These are phyloP conservation scores for Aspergillus tubingensis DNA, from an alignment of 2,329 filamentous ascomycete species.

Conservation along the genomic window DNA sequence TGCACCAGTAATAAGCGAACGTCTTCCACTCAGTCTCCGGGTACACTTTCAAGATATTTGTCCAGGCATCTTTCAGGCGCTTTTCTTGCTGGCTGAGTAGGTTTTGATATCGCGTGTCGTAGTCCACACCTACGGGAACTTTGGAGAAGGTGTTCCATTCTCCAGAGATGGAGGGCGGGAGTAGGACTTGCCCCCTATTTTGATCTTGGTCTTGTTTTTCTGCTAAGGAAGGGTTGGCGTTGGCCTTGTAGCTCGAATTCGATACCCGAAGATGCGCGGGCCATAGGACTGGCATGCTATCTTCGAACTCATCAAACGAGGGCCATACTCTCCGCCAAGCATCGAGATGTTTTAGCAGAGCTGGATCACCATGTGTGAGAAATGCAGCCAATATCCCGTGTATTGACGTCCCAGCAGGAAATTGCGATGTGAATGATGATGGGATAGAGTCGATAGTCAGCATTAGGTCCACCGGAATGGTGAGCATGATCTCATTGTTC, in stretches of 20 bases:
- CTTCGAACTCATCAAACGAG: slow-evolving; percentile 58
- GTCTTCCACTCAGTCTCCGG: slow-evolving; percentile 41
- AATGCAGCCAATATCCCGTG: slow-evolving; percentile 73
- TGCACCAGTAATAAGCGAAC: slow-evolving; percentile 58
- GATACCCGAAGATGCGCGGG: slow-evolving; percentile 42
- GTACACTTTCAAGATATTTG: slow-evolving; percentile 41
- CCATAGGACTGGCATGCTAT: slow-evolving; percentile 61
- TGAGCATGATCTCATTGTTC: slow-evolving; percentile 62
- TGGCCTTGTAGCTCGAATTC: slow-evolving; percentile 29
- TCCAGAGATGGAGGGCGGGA: slow-evolving; percentile 42
- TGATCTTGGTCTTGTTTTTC: background rate
- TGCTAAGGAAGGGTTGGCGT: slow-evolving; percentile 15
- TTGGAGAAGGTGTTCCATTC: slow-evolving; percentile 34
- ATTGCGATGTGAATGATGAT: slow-evolving; percentile 51
- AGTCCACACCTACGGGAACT: slow-evolving; percentile 24
- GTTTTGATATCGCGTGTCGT: slow-evolving; percentile 37
- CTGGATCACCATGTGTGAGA: slow-evolving; percentile 54
- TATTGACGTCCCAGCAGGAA: slow-evolving; percentile 59
- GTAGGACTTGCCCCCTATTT: slow-evolving; percentile 5
- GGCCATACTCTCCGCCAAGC: slow-evolving; percentile 71
- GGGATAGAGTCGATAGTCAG: slow-evolving; percentile 65
- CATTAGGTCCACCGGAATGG: slow-evolving; percentile 63
- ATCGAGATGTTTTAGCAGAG: slow-evolving; percentile 49
- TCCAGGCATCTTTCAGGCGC: slow-evolving; percentile 57
- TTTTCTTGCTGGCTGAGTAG: slow-evolving; percentile 53